These are phyloP conservation scores for Hypoxylon rickii DNA, from an alignment of 495 filamentous ascomycete genomes.

Conservation along the genomic window DNA sequence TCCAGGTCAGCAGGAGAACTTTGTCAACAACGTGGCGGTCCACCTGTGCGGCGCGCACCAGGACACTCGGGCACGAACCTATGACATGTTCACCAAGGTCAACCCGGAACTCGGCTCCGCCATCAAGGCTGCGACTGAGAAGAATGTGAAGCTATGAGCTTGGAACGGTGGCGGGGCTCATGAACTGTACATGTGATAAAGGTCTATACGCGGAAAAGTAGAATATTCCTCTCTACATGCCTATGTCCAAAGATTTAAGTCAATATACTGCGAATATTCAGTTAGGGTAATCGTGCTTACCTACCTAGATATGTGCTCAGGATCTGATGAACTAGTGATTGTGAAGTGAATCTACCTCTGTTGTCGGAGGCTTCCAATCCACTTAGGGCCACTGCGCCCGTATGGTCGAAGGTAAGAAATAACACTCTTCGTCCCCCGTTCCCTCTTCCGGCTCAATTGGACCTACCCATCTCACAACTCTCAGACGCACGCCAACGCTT, in stretches of 20 bases:
- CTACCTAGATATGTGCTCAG: too few relatives aligned
- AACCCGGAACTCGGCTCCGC: conserved; percentile 46
- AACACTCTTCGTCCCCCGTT: too few relatives aligned
- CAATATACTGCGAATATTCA: background rate
- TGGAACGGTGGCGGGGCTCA: background rate
- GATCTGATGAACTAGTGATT: too few relatives aligned
- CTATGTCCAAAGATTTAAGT: background rate
- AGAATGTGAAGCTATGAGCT: conserved; percentile 43
- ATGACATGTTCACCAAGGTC: conserved; percentile 60
- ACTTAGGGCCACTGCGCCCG: too few relatives aligned
- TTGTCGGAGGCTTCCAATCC: too few relatives aligned
- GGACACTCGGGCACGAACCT: conserved; percentile 61
- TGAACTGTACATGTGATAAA: conserved; percentile 6
- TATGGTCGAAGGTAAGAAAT: too few relatives aligned
- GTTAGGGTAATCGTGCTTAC: too few relatives aligned
- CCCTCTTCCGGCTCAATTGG: too few relatives aligned
- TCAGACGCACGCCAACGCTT: too few relatives aligned
- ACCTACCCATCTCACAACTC: too few relatives aligned
- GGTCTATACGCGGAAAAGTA: conserved; percentile 11
- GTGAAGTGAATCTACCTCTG: too few relatives aligned
- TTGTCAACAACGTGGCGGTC: conserved; percentile 66
- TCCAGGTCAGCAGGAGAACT: conserved; percentile 68
- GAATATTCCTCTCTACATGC: background rate
- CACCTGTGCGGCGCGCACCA: conserved; percentile 49
- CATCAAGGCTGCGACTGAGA: conserved; percentile 56